Evolutionary conservation across 306 rosid genomes (phyloP).

Genomic region (Rubus parviflorus): DNA sequence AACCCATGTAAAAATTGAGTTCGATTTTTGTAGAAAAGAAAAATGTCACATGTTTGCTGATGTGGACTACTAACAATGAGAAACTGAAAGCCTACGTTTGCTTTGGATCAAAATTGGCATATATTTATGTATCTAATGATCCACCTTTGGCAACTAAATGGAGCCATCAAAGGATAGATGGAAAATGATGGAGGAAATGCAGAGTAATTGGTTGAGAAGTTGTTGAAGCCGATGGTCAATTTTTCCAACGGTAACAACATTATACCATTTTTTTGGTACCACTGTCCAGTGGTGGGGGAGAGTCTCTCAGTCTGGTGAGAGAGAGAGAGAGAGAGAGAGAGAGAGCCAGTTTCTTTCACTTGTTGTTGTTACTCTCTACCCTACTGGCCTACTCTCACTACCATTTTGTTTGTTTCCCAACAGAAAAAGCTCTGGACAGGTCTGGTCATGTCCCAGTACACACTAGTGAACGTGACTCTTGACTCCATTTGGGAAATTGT

Average conservation of each 20-base stretch:
- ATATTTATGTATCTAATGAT: background rate
- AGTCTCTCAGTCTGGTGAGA: background rate
- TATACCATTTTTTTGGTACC: background rate
- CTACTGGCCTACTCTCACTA: too few relatives aligned
- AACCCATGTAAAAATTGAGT: background rate
- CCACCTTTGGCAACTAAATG: background rate
- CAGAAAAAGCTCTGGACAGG: background rate
- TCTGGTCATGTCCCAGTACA: background rate
- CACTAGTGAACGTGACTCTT: slow-evolving; percentile 2
- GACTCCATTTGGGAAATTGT: background rate
- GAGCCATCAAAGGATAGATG: background rate
- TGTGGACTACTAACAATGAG: background rate
- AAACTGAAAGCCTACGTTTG: background rate
- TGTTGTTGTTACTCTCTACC: too few relatives aligned
- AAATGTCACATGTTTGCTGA: too few relatives aligned
- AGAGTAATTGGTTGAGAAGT: background rate
- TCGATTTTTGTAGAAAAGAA: too few relatives aligned
- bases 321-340: too few relatives aligned
- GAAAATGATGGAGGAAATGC: background rate
- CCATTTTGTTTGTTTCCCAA: background rate
- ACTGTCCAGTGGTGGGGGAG: background rate
- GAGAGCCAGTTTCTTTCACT: too few relatives aligned
- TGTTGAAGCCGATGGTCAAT: slow-evolving; percentile 4
- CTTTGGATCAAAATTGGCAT: background rate
- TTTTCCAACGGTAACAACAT: background rate